Base-by-base conservation (phyloP, 805 yeast species). In the Yamadazyma phyllophila region DNA sequence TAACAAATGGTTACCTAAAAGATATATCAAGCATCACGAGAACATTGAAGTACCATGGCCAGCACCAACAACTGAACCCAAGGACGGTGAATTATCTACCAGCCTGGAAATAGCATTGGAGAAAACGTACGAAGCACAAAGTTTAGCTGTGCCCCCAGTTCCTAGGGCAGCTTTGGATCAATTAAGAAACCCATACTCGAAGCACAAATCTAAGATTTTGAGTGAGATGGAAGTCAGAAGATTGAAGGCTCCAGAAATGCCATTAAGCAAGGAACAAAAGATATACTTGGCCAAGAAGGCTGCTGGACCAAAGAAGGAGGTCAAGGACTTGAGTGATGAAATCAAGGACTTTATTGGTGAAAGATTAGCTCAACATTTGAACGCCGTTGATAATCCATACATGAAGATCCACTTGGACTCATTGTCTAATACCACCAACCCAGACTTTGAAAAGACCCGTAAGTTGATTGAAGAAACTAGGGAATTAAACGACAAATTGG, bases 1-100 rank as follows among this genome's bases (percentile, higher is more conserved):
- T 64, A 83, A 83, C 60, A 74, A 74, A 57, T 78, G 84, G 75
- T 67, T 88, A 71, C 96, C 96, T 26, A 80, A 79, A 48, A 80
- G 98, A 65, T 79, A 81, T 54, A 88, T 91, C 20, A 78, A 77
- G 51, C 82, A 86, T 54, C 83, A 85, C 55, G 80, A 77, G 35
- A 77, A 81, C 43, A 69, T 88, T 43, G 78, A 82, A 51, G 82
- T 91, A 41, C 97, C 97, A 44, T 92, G 96, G 96, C 97, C 97
- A 32, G 77, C 79, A 55, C 91, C 94, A 1, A 66, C 70, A 13
- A 48, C 51, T 14, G 81, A 74, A 26, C 53, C 63, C 0, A 78
- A 78, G 51, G 89, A 83, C 52, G 83, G 82, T 41, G 67, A 60
- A 26, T 70, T 79, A 51, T 78, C 83, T 3, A 87, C 96, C 1